Evolutionary conservation across 73 alveolate species (phyloP).

Genomic region (Paramecium octaurelia): DNA sequence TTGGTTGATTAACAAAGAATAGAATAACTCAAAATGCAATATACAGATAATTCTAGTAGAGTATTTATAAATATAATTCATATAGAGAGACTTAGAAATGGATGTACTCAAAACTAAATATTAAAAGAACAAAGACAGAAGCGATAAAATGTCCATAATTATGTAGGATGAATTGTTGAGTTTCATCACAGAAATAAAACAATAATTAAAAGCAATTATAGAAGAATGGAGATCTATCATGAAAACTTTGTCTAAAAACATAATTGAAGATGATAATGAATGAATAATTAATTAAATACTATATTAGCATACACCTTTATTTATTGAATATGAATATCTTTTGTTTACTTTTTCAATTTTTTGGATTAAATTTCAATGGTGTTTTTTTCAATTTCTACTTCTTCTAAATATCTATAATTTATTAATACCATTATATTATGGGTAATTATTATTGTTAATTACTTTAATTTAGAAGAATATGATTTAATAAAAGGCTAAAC

Average conservation of each 20-base stretch:
- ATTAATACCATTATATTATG: no score
- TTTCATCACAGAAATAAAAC: background rate
- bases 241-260: background rate
- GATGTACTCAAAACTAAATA: constrained; percentile 51
- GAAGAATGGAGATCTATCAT: constrained; percentile 21
- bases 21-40: constrained; percentile 35
- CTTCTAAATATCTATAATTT: no score
- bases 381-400: no score
- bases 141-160: constrained; percentile 47
- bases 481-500: no score
- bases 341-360: background rate
- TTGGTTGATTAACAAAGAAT: constrained; percentile 45
- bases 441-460: no score
- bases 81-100: constrained; percentile 60
- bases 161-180: background rate
- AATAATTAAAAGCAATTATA: background rate
- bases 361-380: background rate
- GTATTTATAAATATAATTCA: background rate
- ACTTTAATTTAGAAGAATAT: no score
- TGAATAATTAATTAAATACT: background rate
- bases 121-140: constrained; percentile 35
- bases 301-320: background rate
- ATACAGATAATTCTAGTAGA: constrained; percentile 44
- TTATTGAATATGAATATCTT: no score
- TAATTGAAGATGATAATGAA: constrained; percentile 2